phyloP scores from a whole-genome alignment of 352 stramenopile species.

The Phytophthora capsici region DNA sequence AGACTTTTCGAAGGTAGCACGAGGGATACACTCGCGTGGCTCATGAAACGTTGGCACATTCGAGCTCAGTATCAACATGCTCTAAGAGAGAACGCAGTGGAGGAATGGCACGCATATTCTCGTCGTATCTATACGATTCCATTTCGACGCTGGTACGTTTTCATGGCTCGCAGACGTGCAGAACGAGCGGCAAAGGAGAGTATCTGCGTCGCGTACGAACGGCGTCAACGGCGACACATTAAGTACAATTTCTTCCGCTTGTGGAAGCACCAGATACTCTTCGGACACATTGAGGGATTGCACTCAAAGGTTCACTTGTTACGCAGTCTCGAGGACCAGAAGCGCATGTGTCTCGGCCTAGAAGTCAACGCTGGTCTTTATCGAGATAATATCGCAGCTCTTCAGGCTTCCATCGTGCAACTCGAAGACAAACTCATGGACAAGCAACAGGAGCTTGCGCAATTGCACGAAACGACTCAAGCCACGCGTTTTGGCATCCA shows the following conservation, averaged over 20 bases:
- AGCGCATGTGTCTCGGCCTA: conserved; percentile 71
- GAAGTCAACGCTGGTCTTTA: conserved; percentile 66
- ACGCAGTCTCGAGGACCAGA: conserved; percentile 77
- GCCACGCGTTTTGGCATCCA: conserved; percentile 74
- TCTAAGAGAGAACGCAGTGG: conserved; percentile 54
- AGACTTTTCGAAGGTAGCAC: conserved; percentile 71
- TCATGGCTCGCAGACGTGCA: conserved; percentile 42
- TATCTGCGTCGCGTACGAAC: conserved; percentile 75
- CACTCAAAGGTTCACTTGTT: conserved; percentile 74
- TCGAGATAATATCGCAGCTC: conserved; percentile 62
- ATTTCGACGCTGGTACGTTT: conserved; percentile 75
- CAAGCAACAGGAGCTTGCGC: conserved; percentile 73
- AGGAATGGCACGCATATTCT: conserved; percentile 69
- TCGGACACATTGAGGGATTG: conserved; percentile 70
- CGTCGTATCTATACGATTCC: conserved; percentile 74
- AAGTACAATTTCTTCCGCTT: conserved; percentile 86
- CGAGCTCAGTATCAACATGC: conserved; percentile 63
- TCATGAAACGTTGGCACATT: conserved; percentile 59
- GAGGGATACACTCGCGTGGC: conserved; percentile 40
- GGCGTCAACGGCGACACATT: conserved; percentile 58
- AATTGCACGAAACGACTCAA: conserved; percentile 67
- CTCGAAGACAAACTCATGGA: conserved; percentile 64
- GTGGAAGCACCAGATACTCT: conserved; percentile 82
- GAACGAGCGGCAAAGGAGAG: conserved; percentile 58
- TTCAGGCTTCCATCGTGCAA: conserved; percentile 61